Percentiles rank a stretch among this genome's conserved stretches.
These are phyloP conservation scores for Areca catechu DNA, from an alignment of 176 grass and related monocot genomes.

Conservation along the genomic window DNA sequence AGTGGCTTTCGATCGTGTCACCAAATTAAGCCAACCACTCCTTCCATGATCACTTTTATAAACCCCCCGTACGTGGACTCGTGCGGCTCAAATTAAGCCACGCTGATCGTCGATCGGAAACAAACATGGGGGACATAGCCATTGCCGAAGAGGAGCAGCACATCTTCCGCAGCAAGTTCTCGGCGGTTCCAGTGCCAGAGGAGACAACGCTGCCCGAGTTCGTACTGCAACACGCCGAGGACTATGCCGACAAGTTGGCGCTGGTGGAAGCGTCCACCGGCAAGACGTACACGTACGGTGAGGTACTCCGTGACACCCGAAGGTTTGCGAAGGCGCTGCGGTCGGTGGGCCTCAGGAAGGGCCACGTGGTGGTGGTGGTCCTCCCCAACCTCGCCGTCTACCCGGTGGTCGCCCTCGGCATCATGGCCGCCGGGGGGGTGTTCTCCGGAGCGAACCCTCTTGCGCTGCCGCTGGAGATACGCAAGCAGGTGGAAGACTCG, in stretches of 20 bases:
- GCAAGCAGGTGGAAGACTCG: constrained; percentile 71
- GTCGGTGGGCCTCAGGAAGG: constrained; percentile 51
- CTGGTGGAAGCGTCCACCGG: constrained; percentile 53
- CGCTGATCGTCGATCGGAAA: no score
- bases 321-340: constrained; percentile 63
- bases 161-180: constrained; percentile 63
- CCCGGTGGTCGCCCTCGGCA: constrained; percentile 57
- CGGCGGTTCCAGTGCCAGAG: constrained; percentile 44
- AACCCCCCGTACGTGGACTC: no score
- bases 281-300: constrained; percentile 52
- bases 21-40: no score
- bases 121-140: constrained; percentile 30
- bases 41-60: no score
- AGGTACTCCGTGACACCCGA: constrained; percentile 34
- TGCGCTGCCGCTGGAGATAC: constrained; percentile 43
- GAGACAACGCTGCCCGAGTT: constrained; percentile 67
- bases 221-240: constrained; percentile 44
- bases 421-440: constrained; percentile 63
- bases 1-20: no score
- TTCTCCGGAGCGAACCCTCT: constrained; percentile 76
- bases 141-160: constrained; percentile 39
- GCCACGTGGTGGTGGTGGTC: constrained; percentile 65
- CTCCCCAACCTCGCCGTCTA: constrained; percentile 73
- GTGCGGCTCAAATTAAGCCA: no score
- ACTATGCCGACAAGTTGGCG: constrained; percentile 51